A percentile compares a stretch with the other conserved stretches of the same genome.
Evolutionary conservation across 441 rosid species (phyloP).

Genomic region (Aleurites moluccanus): DNA sequence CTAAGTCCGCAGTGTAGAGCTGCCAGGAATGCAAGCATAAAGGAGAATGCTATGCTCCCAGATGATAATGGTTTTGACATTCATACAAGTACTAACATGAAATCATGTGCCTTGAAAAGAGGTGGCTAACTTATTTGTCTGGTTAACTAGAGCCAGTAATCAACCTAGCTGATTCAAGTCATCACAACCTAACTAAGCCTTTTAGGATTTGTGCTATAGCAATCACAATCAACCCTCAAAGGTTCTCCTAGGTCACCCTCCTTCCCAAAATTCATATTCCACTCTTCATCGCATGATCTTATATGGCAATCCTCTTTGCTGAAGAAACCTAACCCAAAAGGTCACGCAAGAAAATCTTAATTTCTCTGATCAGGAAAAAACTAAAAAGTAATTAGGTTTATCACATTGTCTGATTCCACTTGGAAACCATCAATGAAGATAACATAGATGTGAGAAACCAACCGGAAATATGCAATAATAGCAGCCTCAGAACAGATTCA

Average conservation of each 20-base stretch:
- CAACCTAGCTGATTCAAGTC: background rate
- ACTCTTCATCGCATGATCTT: background rate
- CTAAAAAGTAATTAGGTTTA: background rate
- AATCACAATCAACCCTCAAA: background rate
- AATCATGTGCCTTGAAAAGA: background rate
- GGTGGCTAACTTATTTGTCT: background rate
- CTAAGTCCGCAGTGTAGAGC: background rate
- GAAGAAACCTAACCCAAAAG: conserved; percentile 12
- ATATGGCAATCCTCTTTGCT: background rate
- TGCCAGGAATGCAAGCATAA: background rate
- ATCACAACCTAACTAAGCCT: background rate
- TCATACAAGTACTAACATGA: background rate
- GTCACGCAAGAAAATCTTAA: conserved; percentile 7
- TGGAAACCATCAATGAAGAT: background rate
- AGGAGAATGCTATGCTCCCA: background rate
- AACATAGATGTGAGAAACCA: background rate
- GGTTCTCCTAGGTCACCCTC: background rate
- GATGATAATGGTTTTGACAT: background rate
- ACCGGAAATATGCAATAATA: background rate
- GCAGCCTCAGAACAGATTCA: background rate
- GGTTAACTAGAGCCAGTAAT: background rate
- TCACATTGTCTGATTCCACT: background rate
- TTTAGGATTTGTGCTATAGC: background rate
- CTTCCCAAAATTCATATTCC: background rate
- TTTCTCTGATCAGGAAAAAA: background rate